Conservation (phyloP, 805 yeast genomes). For the Zygotorulaspora chibaensis region DNA sequence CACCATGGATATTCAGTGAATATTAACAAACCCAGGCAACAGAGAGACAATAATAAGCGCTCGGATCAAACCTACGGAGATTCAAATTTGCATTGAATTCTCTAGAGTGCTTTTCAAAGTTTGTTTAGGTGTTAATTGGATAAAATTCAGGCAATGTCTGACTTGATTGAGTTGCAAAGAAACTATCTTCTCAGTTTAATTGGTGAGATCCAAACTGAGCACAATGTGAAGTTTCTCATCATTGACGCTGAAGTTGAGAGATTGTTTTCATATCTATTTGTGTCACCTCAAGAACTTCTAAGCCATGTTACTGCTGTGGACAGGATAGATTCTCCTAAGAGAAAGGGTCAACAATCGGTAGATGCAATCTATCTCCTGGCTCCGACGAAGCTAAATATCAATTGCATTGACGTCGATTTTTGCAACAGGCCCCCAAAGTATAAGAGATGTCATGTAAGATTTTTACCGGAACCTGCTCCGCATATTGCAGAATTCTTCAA, state of each 20-base stretch:
- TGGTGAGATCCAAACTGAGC: constrained; percentile 41
- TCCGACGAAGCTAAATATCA: constrained; percentile 61
- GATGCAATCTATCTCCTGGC: constrained; percentile 80
- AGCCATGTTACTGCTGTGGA: constrained; percentile 61
- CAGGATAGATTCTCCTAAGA: constrained; percentile 48
- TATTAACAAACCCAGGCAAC: too few relatives aligned
- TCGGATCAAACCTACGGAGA: too few relatives aligned
- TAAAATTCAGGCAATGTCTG: constrained; percentile 30
- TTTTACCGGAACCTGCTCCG: constrained; percentile 55
- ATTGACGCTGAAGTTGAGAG: constrained; percentile 54
- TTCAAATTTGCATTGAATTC: too few relatives aligned
- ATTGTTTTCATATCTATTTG: constrained; percentile 45
- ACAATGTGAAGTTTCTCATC: constrained; percentile 48
- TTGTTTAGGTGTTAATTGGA: neutral
- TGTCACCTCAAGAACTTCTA: constrained; percentile 41
- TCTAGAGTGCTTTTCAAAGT: neutral
- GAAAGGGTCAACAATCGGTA: constrained; percentile 58
- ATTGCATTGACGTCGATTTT: constrained; percentile 76
- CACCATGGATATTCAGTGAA: too few relatives aligned
- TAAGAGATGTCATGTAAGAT: constrained; percentile 65
- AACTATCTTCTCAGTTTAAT: constrained; percentile 36
- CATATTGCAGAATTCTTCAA: constrained; percentile 31
- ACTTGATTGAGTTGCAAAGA: constrained; percentile 38
- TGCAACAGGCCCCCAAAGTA: constrained; percentile 64
- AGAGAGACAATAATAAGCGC: too few relatives aligned